Percentiles rank a stretch among this genome's conserved stretches.
These are phyloP conservation scores for Cyberlindnera maritima DNA, from an alignment of 805 yeast genomes.

Conservation along the genomic window DNA sequence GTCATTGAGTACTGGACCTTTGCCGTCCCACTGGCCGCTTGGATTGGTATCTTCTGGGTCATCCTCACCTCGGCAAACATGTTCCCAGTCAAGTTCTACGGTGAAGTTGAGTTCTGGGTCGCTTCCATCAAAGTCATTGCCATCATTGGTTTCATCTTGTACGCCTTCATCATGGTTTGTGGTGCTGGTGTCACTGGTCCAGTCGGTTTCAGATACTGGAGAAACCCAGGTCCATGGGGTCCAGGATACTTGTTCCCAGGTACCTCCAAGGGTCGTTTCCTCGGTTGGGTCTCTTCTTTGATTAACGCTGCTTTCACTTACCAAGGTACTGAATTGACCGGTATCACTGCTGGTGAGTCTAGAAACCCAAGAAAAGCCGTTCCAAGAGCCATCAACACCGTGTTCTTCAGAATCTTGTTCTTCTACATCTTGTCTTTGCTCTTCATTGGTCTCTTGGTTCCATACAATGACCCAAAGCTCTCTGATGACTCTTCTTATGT, in stretches of 20 bases:
- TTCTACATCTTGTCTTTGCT: slow-evolving; percentile 65
- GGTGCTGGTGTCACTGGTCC: slow-evolving; percentile 72
- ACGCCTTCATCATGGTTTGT: slow-evolving; percentile 68
- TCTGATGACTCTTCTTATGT: slow-evolving; percentile 35
- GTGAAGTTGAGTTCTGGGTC: slow-evolving; percentile 76
- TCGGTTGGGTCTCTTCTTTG: slow-evolving; percentile 69
- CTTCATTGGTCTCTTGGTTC: slow-evolving; percentile 69
- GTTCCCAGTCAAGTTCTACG: slow-evolving; percentile 67
- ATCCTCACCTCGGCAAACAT: slow-evolving; percentile 51
- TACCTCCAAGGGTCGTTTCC: slow-evolving; percentile 52
- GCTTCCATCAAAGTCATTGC: slow-evolving; percentile 66
- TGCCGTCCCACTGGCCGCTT: slow-evolving; percentile 67
- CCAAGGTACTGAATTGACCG: slow-evolving; percentile 77
- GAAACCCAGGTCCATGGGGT: slow-evolving; percentile 76
- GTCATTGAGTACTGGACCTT: slow-evolving; percentile 62
- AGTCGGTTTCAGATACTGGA: slow-evolving; percentile 78
- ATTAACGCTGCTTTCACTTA: slow-evolving; percentile 77
- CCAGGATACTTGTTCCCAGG: slow-evolving; percentile 53
- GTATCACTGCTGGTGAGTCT: slow-evolving; percentile 74
- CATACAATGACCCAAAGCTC: slow-evolving; percentile 60
- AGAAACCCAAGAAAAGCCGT: slow-evolving; percentile 68
- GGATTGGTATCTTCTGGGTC: slow-evolving; percentile 68
- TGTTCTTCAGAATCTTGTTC: slow-evolving; percentile 59
- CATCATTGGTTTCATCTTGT: slow-evolving; percentile 66
- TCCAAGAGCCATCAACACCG: slow-evolving; percentile 70